Evolutionary conservation across 805 yeast genomes (phyloP).

Genomic region (Vanderwaltozyma tropicalis): DNA sequence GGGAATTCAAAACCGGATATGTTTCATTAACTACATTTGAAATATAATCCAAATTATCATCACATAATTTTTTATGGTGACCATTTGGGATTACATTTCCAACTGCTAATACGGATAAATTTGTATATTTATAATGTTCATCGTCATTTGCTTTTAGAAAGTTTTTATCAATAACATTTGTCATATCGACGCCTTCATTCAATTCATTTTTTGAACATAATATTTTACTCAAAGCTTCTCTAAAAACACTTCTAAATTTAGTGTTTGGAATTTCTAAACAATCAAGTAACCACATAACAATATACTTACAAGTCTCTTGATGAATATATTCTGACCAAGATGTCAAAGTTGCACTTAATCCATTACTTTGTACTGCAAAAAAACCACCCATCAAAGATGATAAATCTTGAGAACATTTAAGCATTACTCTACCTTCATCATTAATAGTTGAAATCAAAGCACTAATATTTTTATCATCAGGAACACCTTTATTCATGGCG

Average conservation of each 20-base stretch:
- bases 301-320: conserved; percentile 35
- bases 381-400: conserved; percentile 25
- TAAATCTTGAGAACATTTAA: conserved; percentile 28
- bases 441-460: conserved; percentile 32
- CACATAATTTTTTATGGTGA: conserved; percentile 18
- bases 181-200: conserved; percentile 13
- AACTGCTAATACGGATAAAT: conserved; percentile 28
- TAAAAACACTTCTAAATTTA: conserved; percentile 31
- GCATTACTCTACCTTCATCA: conserved; percentile 38
- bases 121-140: conserved; percentile 16
- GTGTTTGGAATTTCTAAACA: conserved; percentile 31
- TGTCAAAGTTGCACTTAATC: conserved; percentile 48
- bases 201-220: conserved; percentile 27
- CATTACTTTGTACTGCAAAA: conserved; percentile 34
- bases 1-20: not conserved
- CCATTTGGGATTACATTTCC: conserved; percentile 28
- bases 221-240: conserved; percentile 35
- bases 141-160: conserved; percentile 12
- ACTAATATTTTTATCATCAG: conserved; percentile 25
- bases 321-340: conserved; percentile 41
- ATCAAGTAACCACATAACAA: conserved; percentile 42
- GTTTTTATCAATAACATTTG: conserved; percentile 14
- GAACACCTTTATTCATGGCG: conserved; percentile 33
- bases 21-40: not conserved
- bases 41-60: not conserved